phyloP scores from a whole-genome alignment of 345 rosid genomes.

The Gossypium bickii region DNA sequence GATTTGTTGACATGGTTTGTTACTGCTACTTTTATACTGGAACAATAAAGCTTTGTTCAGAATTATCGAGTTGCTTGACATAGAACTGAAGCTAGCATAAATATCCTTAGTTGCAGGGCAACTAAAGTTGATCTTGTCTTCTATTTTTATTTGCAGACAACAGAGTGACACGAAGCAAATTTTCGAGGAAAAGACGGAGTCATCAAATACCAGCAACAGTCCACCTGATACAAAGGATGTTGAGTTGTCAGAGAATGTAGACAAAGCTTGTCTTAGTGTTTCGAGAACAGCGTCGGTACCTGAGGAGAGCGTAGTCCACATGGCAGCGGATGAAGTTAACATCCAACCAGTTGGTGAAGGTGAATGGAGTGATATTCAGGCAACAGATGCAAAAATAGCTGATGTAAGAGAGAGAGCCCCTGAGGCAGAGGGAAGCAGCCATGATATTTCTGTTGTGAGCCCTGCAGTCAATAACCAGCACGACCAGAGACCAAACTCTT shows the following conservation, averaged over 20 bases:
- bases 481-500: conserved; percentile 23
- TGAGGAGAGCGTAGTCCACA: conserved; percentile 53
- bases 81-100: conserved; percentile 1
- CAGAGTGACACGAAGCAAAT: conserved; percentile 78
- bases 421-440: conserved; percentile 60
- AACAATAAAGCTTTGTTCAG: not conserved
- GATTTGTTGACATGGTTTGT: not conserved
- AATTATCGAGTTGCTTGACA: not conserved
- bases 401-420: conserved; percentile 75
- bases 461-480: conserved; percentile 41
- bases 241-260: conserved; percentile 65
- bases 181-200: conserved; percentile 61
- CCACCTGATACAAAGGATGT: conserved; percentile 61
- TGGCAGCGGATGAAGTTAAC: conserved; percentile 52
- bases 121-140: not conserved
- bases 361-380: conserved; percentile 87
- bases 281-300: conserved; percentile 48
- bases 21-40: not conserved
- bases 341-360: conserved; percentile 56
- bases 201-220: conserved; percentile 39
- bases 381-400: conserved; percentile 72
- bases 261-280: conserved; percentile 77
- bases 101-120: not conserved
- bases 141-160: conserved; percentile 40
- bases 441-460: conserved; percentile 69